Evolutionary conservation across 208 protist species (phyloP).

Genomic region (Trypanosomatidae sp.): DNA sequence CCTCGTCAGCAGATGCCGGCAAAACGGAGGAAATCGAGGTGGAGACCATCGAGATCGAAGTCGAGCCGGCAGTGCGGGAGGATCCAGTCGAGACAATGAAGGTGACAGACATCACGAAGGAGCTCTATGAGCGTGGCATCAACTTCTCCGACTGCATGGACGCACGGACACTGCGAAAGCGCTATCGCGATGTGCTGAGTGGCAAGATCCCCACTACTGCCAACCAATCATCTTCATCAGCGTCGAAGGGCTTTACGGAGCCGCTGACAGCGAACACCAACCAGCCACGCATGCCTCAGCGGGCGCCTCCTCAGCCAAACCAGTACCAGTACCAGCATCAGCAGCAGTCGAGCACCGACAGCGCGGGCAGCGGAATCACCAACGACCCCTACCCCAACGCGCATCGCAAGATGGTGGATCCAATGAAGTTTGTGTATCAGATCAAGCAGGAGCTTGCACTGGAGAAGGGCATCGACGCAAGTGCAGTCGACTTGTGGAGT

Average conservation of each 20-base stretch:
- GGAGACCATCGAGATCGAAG: constrained; percentile 83
- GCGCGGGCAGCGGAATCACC: constrained; percentile 52
- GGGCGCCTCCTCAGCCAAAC: constrained; percentile 21
- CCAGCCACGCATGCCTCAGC: constrained; percentile 46
- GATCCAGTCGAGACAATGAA: constrained; percentile 72
- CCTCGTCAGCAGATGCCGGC: neutral
- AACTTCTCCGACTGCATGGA: constrained; percentile 92
- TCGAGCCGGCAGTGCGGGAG: constrained; percentile 43
- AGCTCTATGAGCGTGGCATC: constrained; percentile 84
- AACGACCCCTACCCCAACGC: constrained; percentile 90
- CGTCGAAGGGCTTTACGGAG: constrained; percentile 25
- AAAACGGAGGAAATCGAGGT: constrained; percentile 76
- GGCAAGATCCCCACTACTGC: constrained; percentile 46
- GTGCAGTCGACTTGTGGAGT: constrained; percentile 83
- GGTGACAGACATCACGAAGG: constrained; percentile 89
- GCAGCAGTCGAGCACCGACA: constrained; percentile 49
- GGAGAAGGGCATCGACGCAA: constrained; percentile 85
- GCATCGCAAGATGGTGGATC: constrained; percentile 90
- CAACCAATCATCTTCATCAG: constrained; percentile 4
- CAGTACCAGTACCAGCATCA: constrained; percentile 46
- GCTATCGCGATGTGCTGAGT: constrained; percentile 77
- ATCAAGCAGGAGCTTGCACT: constrained; percentile 83
- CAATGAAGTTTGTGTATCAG: constrained; percentile 90
- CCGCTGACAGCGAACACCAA: constrained; percentile 32
- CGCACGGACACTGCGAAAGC: constrained; percentile 74